Base-by-base conservation (phyloP, 495 filamentous ascomycete species). In the Cryomyces minteri region DNA sequence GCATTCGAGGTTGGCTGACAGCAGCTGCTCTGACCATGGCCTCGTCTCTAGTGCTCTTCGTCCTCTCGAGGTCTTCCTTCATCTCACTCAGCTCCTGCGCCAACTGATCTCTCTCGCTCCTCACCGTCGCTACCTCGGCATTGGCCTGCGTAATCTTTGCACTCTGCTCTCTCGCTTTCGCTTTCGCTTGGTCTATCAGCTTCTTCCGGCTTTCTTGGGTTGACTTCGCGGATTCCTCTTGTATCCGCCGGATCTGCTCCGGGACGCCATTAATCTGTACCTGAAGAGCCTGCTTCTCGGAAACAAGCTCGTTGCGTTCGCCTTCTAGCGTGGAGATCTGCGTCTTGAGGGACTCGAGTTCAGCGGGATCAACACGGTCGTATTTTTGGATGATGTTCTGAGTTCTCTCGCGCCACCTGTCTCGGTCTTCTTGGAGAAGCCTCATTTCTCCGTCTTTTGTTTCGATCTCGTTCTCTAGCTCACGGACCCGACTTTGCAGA, bases 311-410 rank as follows among this genome's bases (percentile, higher is more conserved):
- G 54, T 88, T 80, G 2, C 79, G 76, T 57, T 95, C 87, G 9
- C 65, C 66, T 56, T 85, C 69, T 11, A 94, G 63, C 5, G 59
- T 63, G 25, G 72, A 62, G 40, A 80, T 61, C 50, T 78, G 69
- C 52, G 77, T 73, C 59, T 88, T 94, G 45, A 96, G 66, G 48
- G 74, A 74, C 54, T 96, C 86, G 47, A 94, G 72, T 53, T 94
- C 88, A 1, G 82, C 82, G 11, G 88, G 90, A 56, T 98, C 90
- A 29, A 92, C 78, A 42, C 90, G 83, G 51, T 94, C 87, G 58
- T 96, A 94, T 54, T 94, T 95, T 50, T 85, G 82, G 18, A 98
- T 73, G 42, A 96, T 94, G 47, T 90, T 82, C 55, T 96, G 86
- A 9, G 84, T 84, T 14, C 92, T 77, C 62, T 93, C 84, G 56